Base-by-base conservation (phyloP, 2,329 filamentous ascomycete species). In the Immersiporthe knoxdaviesiana region DNA sequence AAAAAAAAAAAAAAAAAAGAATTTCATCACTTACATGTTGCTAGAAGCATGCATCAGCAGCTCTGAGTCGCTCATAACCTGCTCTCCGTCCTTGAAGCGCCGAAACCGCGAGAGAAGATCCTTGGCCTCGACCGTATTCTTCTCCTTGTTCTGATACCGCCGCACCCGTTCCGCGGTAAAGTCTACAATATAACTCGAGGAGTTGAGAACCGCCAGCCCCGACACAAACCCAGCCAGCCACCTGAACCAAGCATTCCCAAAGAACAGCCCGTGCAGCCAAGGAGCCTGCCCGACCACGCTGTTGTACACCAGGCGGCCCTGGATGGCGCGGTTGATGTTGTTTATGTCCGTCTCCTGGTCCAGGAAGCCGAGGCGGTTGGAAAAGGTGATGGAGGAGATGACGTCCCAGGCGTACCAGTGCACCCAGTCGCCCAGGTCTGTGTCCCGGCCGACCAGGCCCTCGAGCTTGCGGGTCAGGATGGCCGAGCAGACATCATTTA, bases 311-410 rank as follows among this genome's bases (percentile, higher is more conserved):
- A 27, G 30, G 8, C 66, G 44, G 16, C 35, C 44, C 50, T 18
- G 18, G 27, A 68, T 39, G 27, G 66, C 50, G 11, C 27, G 16
- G 2, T 63, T 64, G 30, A 73, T 68, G 3, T 63, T 67, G 54
- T 71, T 61, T 32, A 73, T 70, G 39, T 73, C 72, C 44, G 32
- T 62, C 30, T 68, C 67, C 3, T 39, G 50, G 35, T 71, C 70
- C 63, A 71, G 69, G 64, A 72, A 72, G 1, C 71, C 71, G 6
- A 72, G 61, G 2, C 69, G 70, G 37, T 72, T 65, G 39, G 66
- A 69, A 41, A 72, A 72, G 14, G 71, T 69, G 37, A 71, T 67
- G 41, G 54, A 47, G 1, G 63, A 67, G 39, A 69, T 58, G 14
- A 69, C 41, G 18, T 69, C 68, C 54, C 66, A 66, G 8, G 64